Conservation (phyloP, 169 alveolate genomes). For the Haemoproteus tartakovskyi region DNA sequence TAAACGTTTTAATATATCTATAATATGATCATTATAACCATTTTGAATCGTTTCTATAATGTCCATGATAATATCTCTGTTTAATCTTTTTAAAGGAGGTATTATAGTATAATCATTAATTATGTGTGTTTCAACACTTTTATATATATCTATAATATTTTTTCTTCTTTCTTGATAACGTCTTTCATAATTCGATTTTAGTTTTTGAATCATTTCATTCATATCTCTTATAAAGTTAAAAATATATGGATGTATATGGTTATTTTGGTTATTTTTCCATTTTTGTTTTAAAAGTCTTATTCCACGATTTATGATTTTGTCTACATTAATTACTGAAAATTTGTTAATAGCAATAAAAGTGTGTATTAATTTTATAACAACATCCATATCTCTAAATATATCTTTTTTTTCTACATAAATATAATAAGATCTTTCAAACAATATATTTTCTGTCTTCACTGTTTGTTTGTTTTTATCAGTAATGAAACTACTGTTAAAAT, state of each 20-base stretch:
- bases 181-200: constrained; percentile 22
- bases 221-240: constrained; percentile 21
- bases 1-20: not conserved
- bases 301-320: constrained; percentile 29
- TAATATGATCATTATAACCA: constrained; percentile 32
- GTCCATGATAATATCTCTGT: constrained; percentile 1
- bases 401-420: constrained; percentile 21
- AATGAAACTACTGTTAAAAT: constrained; percentile 2
- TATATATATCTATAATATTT: constrained; percentile 20
- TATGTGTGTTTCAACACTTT: constrained; percentile 17
- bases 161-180: not conserved
- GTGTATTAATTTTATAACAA: constrained; percentile 36
- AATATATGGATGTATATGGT: constrained; percentile 31
- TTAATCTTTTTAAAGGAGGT: constrained; percentile 62
- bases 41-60: constrained; percentile 24
- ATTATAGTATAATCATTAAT: constrained; percentile 16
- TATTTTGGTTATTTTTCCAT: not conserved
- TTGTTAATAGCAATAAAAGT: constrained; percentile 45
- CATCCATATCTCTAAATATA: constrained; percentile 18
- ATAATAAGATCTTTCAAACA: constrained; percentile 53
- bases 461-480: constrained; percentile 11
- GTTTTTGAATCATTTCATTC: constrained; percentile 20
- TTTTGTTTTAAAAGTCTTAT: not conserved
- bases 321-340: constrained; percentile 49
- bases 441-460: constrained; percentile 1